A percentile compares a stretch with the other conserved stretches of the same genome.
phyloP scores from a whole-genome alignment of 768 basidiomycete species.

The Macrolepiota albuminosa region DNA sequence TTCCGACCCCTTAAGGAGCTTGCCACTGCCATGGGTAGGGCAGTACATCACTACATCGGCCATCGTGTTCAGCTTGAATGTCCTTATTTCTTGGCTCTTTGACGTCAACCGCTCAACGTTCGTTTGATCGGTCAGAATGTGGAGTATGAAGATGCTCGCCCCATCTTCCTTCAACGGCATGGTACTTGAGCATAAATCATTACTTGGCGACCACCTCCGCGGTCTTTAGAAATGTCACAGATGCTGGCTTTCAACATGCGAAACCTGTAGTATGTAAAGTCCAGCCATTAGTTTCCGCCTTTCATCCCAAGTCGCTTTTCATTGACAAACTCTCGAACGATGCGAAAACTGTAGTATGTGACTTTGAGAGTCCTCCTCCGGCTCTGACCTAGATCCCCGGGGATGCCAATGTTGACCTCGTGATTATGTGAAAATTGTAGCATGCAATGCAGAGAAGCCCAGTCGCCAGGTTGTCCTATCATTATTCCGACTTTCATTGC shows the following conservation, averaged over 20 bases:
- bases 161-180: not conserved
- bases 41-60: not conserved
- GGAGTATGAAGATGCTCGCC: not conserved
- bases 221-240: too few species aligned
- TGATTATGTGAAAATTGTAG: not conserved
- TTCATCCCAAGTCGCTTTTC: not conserved
- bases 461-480: not conserved
- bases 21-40: not conserved
- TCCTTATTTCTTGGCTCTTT: not conserved
- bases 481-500: not conserved
- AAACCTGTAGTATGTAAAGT: not conserved
- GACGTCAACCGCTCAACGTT: not conserved
- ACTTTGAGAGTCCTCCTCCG: not conserved
- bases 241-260: not conserved
- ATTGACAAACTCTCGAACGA: not conserved
- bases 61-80: not conserved
- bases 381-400: not conserved
- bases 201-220: not conserved
- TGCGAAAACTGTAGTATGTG: conserved; percentile 1
- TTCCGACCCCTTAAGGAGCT: not conserved
- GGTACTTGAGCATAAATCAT: not conserved
- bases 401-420: not conserved
- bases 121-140: not conserved
- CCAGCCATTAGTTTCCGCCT: not conserved
- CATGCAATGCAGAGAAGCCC: not conserved